Evolutionary conservation across 2,329 filamentous ascomycete species (phyloP).

Genomic region (Fonsecaea nubica): DNA sequence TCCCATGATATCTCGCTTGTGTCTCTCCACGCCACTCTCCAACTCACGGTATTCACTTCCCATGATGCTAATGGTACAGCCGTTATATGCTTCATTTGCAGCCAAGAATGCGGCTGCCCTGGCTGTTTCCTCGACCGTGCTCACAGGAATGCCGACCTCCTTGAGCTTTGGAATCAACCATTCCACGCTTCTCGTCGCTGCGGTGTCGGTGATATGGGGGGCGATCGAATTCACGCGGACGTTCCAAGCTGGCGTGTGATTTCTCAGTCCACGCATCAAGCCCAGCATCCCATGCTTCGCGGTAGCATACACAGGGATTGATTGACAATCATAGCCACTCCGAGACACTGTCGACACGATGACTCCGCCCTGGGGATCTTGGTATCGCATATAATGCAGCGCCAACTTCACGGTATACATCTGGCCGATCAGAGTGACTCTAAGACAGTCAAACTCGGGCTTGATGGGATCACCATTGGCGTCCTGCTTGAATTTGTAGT

Average conservation of each 20-base stretch:
- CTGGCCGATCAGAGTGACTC: constrained; percentile 2
- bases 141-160: background rate
- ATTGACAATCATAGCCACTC: constrained; percentile 1
- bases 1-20: constrained; percentile 12
- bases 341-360: constrained; percentile 3
- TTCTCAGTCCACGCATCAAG: background rate
- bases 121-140: background rate
- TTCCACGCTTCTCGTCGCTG: background rate
- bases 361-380: constrained; percentile 1
- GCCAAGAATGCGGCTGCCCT: background rate
- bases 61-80: constrained; percentile 6
- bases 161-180: background rate
- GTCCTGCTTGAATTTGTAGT: background rate
- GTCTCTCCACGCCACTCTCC: constrained; percentile 8
- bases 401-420: constrained; percentile 1
- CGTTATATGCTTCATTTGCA: background rate
- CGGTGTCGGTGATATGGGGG: background rate
- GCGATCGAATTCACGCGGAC: background rate
- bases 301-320: background rate
- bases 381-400: background rate
- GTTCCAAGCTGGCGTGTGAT: background rate
- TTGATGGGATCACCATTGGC: background rate
- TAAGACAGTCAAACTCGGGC: background rate
- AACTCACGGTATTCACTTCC: constrained; percentile 5
- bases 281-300: background rate